Evolutionary conservation across 1,139 yeast genomes (phyloP).

Genomic region (Zygosaccharomyces sapae): DNA sequence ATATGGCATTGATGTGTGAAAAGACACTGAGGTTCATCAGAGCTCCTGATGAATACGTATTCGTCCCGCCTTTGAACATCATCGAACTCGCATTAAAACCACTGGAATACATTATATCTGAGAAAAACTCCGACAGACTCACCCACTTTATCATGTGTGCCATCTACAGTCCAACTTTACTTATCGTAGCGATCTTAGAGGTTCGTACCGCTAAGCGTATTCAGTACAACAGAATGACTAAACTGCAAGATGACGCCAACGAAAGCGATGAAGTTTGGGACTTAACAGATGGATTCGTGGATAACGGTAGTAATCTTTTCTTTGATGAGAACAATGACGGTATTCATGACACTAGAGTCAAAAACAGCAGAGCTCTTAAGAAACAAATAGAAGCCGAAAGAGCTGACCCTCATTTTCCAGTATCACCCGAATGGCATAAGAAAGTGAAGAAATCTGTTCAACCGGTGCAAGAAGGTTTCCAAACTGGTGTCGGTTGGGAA

Average conservation of each 20-base stretch:
- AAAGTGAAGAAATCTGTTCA: slow-evolving; percentile 49
- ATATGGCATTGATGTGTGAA: slow-evolving; percentile 78
- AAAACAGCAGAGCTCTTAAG: slow-evolving; percentile 43
- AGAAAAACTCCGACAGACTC: slow-evolving; percentile 33
- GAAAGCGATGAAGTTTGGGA: slow-evolving; percentile 80
- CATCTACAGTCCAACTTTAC: slow-evolving; percentile 64
- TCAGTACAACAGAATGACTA: slow-evolving; percentile 62
- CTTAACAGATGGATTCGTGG: slow-evolving; percentile 66
- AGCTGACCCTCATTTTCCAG: slow-evolving; percentile 67
- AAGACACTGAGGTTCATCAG: slow-evolving; percentile 79
- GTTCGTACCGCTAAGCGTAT: slow-evolving; percentile 63
- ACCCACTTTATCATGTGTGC: slow-evolving; percentile 56
- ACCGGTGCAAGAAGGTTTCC: slow-evolving; percentile 53
- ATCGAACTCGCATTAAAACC: slow-evolving; percentile 55
- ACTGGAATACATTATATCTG: slow-evolving; percentile 20
- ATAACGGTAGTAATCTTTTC: slow-evolving; percentile 38
- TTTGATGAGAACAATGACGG: slow-evolving; percentile 30
- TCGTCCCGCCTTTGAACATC: slow-evolving; percentile 80
- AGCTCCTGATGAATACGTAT: slow-evolving; percentile 84
- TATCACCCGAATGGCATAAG: slow-evolving; percentile 48
- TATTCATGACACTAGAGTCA: slow-evolving; percentile 41
- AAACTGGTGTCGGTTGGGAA: slow-evolving; percentile 64
- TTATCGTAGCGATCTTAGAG: slow-evolving; percentile 60
- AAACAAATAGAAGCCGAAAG: slow-evolving; percentile 59
- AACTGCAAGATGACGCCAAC: slow-evolving; percentile 74